Base-by-base conservation (phyloP, 108 stramenopile genomes). In the Nitzschia inconspicua region DNA sequence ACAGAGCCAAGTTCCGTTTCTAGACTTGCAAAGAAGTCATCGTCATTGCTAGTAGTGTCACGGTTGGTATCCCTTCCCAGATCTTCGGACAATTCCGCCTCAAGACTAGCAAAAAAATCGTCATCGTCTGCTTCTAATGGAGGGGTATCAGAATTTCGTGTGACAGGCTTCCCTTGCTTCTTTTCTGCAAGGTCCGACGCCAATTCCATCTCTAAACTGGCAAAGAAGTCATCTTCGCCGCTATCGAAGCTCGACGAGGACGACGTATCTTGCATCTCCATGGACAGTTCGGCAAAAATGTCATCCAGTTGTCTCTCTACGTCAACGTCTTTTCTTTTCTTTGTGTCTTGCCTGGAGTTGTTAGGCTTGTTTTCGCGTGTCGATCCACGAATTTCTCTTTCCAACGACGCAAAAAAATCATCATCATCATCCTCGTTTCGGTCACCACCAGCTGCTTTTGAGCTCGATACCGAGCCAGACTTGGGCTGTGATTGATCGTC, bases 11-110 rank as follows among this genome's bases (percentile, higher is more conserved):
- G 56, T 46, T 85, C 84, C 10, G 70, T 52, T 60, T 89, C 82
- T 0, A 89, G 80, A 23, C 64, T 71, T 5, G 80, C 63, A 58
- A 88, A 88, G 43, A 88, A 88, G 46, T 84, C 86, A 54, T 88
- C 80, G 16, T 71, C 65, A 48, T 68, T 70, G 18, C 39, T 56
- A 34, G 7, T 13, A 29, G 30, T 50, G 46, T 24, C 36, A 48
- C 53, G 9, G 69, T 72, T 9, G 73, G 62, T 44, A 63, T 74
- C 10, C 58, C 35, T 56, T 72, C 74, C 3, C 72, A 60, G 44
- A 56, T 66, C 6, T 71, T 36, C 39, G 76, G 76, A 26, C 74
- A 80, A 55, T 73, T 75, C 41, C 44, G 8, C 44, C 11, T 46
- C 44, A 1, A n/a, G 19, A n/a, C n/a, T n/a, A 25, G 3, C 44